phyloP scores from a whole-genome alignment of 2,329 filamentous ascomycete species.

The Fusarium mexicanum region DNA sequence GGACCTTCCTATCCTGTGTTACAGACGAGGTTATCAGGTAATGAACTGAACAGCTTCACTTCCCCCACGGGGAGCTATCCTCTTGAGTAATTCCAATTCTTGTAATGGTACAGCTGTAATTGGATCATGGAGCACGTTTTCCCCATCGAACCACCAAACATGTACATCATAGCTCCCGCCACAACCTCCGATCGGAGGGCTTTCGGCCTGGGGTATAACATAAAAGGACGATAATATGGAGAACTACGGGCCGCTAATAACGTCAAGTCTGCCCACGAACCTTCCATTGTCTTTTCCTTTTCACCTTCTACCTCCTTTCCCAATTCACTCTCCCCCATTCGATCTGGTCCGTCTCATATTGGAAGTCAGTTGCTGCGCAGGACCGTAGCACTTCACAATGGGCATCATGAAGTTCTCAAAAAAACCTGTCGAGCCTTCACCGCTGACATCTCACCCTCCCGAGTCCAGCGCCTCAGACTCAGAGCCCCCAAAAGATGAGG shows the following conservation, averaged over 20 bases:
- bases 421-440: not conserved
- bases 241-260: slow-evolving; percentile 27
- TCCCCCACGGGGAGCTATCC: slow-evolving; percentile 29
- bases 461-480: slow-evolving; percentile 27
- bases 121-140: slow-evolving; percentile 1
- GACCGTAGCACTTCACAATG: not conserved
- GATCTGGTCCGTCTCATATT: not conserved
- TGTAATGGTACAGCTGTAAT: slow-evolving; percentile 16
- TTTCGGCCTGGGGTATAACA: slow-evolving; percentile 20
- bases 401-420: slow-evolving; percentile 32
- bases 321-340: not conserved
- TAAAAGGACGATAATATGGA: slow-evolving; percentile 36
- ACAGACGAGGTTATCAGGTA: slow-evolving; percentile 27
- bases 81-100: not conserved
- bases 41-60: not conserved
- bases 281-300: not conserved
- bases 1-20: slow-evolving; percentile 18
- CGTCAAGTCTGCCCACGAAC: slow-evolving; percentile 15
- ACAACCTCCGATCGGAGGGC: slow-evolving; percentile 35
- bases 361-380: not conserved
- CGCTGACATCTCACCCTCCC: not conserved
- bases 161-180: slow-evolving; percentile 26
- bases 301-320: not conserved
- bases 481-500: slow-evolving; percentile 16
- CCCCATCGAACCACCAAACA: slow-evolving; percentile 20